phyloP scores from a whole-genome alignment of 805 yeast genomes.

The Starmerella floricola region DNA sequence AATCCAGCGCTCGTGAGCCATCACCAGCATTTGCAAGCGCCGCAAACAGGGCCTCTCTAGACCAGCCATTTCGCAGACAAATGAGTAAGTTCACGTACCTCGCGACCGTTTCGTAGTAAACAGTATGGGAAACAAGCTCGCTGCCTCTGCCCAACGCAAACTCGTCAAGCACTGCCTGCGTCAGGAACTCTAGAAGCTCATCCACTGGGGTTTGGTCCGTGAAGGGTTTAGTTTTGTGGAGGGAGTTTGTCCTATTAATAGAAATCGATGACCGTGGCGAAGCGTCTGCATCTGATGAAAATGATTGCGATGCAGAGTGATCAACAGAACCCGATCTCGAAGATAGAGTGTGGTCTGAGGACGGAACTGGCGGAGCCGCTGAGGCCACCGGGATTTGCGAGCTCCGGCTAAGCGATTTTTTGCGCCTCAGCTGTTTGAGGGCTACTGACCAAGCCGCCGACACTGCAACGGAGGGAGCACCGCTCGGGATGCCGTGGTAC shows the following conservation, averaged over 20 bases:
- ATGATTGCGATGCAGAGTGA: background rate
- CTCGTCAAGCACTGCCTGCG: slow-evolving; percentile 26
- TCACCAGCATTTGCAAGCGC: slow-evolving; percentile 29
- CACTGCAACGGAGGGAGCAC: slow-evolving; percentile 27
- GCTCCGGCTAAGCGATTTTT: too few relatives aligned
- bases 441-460: slow-evolving; percentile 18
- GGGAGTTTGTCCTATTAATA: slow-evolving; percentile 17
- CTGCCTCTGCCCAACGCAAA: slow-evolving; percentile 31
- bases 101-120: slow-evolving; percentile 58
- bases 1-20: background rate
- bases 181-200: slow-evolving; percentile 11
- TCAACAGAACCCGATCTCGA: background rate
- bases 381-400: too few relatives aligned
- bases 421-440: background rate
- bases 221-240: slow-evolving; percentile 19
- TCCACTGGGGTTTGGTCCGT: slow-evolving; percentile 26
- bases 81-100: slow-evolving; percentile 54
- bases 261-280: slow-evolving; percentile 34
- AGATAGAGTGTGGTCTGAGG: too few relatives aligned
- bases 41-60: slow-evolving; percentile 32
- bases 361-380: too few relatives aligned
- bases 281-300: background rate
- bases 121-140: slow-evolving; percentile 72
- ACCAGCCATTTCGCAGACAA: slow-evolving; percentile 29
- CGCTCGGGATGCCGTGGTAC: slow-evolving; percentile 38